Conservation (phyloP, 2,329 filamentous ascomycete species). For the Fusarium odoratissimum region DNA sequence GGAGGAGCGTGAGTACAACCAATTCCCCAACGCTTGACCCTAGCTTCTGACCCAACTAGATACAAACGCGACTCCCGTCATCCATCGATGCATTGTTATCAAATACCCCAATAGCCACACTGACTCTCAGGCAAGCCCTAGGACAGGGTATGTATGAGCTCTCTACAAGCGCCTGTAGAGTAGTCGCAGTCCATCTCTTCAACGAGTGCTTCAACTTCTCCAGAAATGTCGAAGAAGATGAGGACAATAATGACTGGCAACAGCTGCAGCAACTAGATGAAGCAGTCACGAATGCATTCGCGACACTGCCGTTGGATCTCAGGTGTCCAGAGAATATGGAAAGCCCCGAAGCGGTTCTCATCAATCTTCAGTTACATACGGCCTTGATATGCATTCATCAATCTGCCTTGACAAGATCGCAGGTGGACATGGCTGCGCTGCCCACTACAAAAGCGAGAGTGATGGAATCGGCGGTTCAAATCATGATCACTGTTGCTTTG, state of each 20-base stretch:
- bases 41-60: neutral
- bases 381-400: constrained; percentile 31
- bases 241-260: constrained; percentile 16
- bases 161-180: constrained; percentile 33
- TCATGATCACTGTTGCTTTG: constrained; percentile 29
- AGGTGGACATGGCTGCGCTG: constrained; percentile 7
- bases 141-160: constrained; percentile 37
- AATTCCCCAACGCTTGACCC: fast-evolving
- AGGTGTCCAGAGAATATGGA: constrained; percentile 33
- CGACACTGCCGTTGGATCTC: constrained; percentile 13
- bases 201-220: constrained; percentile 40
- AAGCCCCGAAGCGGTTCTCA: constrained; percentile 22
- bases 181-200: constrained; percentile 34
- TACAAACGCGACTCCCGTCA: constrained; percentile 17
- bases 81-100: constrained; percentile 17
- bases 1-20: constrained; percentile 14
- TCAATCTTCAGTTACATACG: constrained; percentile 31
- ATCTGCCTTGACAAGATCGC: constrained; percentile 13
- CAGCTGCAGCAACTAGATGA: constrained; percentile 22
- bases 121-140: constrained; percentile 26
- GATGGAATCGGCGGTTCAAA: constrained; percentile 24
- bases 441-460: constrained; percentile 21
- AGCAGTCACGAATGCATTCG: constrained; percentile 24
- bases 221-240: constrained; percentile 20
- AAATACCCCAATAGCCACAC: constrained; percentile 46